A percentile compares a stretch with the other conserved stretches of the same genome.
Evolutionary conservation across 2,329 filamentous ascomycete genomes (phyloP).

Genomic region (Coniochaeta sp.): DNA sequence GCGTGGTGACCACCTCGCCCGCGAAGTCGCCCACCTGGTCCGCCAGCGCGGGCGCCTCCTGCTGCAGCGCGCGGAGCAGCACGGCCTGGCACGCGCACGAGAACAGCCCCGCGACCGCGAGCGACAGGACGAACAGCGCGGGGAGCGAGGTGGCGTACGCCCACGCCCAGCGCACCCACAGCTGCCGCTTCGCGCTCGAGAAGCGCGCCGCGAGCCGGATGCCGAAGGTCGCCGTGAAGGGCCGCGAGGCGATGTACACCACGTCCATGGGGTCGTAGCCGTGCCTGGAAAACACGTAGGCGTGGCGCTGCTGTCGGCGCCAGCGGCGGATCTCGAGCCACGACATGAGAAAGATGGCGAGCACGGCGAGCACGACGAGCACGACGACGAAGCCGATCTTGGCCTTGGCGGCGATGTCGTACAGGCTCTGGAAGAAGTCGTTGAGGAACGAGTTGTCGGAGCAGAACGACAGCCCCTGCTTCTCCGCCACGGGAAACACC

Average conservation of each 20-base stretch:
- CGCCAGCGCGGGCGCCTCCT: slow-evolving; percentile 68
- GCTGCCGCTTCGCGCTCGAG: slow-evolving; percentile 57
- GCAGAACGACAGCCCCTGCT: slow-evolving; percentile 80
- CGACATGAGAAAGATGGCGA: slow-evolving; percentile 71
- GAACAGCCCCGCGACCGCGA: slow-evolving; percentile 75
- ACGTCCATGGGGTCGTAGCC: slow-evolving; percentile 78
- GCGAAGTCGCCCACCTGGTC: slow-evolving; percentile 72
- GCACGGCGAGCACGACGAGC: slow-evolving; percentile 61
- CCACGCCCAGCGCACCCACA: slow-evolving; percentile 73
- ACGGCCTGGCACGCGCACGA: slow-evolving; percentile 77
- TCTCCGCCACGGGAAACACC: slow-evolving; percentile 75
- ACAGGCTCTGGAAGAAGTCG: slow-evolving; percentile 72
- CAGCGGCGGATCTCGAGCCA: slow-evolving; percentile 74
- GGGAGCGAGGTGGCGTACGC: slow-evolving; percentile 82
- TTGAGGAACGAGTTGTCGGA: slow-evolving; percentile 75
- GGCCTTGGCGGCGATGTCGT: slow-evolving; percentile 57
- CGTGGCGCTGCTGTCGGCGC: slow-evolving; percentile 63
- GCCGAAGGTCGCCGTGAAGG: slow-evolving; percentile 65
- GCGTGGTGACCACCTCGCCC: slow-evolving; percentile 63
- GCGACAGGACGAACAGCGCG: slow-evolving; percentile 77
- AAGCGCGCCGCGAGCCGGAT: slow-evolving; percentile 63
- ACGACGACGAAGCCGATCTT: slow-evolving; percentile 71
- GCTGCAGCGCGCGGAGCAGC: slow-evolving; percentile 65
- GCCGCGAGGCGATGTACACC: slow-evolving; percentile 79
- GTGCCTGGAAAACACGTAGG: slow-evolving; percentile 56